Evolutionary conservation across 768 basidiomycete species (phyloP), one percentile per base, ranked within the genome.

Genomic region (Lactarius sanguifluus): DNA sequence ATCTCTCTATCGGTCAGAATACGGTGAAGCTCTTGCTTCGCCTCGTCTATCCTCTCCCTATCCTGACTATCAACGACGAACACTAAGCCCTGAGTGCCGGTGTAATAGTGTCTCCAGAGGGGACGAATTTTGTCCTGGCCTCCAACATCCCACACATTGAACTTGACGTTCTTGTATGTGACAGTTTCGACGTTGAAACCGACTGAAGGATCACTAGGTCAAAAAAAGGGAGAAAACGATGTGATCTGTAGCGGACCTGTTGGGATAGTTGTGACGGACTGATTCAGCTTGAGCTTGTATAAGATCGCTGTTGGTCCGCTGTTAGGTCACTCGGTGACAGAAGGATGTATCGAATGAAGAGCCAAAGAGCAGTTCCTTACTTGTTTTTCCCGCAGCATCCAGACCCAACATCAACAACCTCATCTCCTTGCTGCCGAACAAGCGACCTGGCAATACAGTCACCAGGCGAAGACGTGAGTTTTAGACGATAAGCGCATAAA

Each of bases 361-460:
- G 32, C 20, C 50, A 45, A 41, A 62, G 5, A 45, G 40, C 5
- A 15, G 5, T 16, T 34, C 8, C 94, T 77, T 72, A 97, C 96
- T 98, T 23, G 96, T 98, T 81, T 98, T 98, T 75, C 96, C 96
- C 57, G 96, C 96, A 54, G 96, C 96, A 76, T 98, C 96, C 72
- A 98, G 83, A 52, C 96, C 96, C 73, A 98, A 81, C 96, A 98
- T 98, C 76, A 97, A 81, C 74, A 96, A 81, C 74, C 95, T 82
- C 96, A 98, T 98, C 85, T 98, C 96, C 85, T 95, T 96, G 85
- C 95, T 98, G 69, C 95, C 96, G 77, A 98, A 98, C 72, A 98
- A 81, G 81, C 91, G 93, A 76, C 86, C 94, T 96, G 73, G 55
- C n/a, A 41, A 50, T 23, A n/a, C 30, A 56, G 30, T 3, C 40